Base-by-base conservation (phyloP, 306 rosid genomes). In the Prosopis cineraria region DNA sequence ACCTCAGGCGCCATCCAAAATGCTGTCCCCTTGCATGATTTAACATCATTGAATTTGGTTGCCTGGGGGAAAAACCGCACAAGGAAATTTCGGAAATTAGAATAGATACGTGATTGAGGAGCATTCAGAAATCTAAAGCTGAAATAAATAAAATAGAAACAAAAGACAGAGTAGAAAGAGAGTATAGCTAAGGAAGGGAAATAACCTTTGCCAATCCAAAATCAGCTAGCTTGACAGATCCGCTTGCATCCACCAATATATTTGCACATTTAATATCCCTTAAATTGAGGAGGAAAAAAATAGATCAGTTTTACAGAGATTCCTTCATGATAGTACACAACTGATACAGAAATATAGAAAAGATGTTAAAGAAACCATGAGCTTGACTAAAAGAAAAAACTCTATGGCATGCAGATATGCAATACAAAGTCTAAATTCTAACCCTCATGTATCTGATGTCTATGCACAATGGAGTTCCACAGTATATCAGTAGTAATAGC, bases 1-100 rank as follows among this genome's bases (percentile, higher is more conserved):
- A 94, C 98, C 98, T 94, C 98, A 11, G 98, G 98, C 40, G 98
- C 98, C 98, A 94, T 94, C 98, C 98, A 94, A 82, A 80, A 90
- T 52, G 98, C 90, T 74, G 98, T 94, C 62, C 98, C 98, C 82
- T 89, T 88, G 84, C 90, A 87, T 48, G 98, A 94, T 79, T 84
- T 88, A 55, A 89, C 80, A 72, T 94, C 97, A 62, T 94, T 92
- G 62, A 90, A 45, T 84, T 90, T 88, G 85, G 84, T 82, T 31
- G 92, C 97, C 98, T 94, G 86, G 71, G 29, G 20, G 10, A 50
- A 22, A 50, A 22, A 70, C 17, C 20, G 2, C 77, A 79, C 1
- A 19, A 67, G 31, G 24, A 55, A 82, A 77, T 44, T n/a, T 78
- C 39, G 74, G 81, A 56, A 63, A 79, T 64, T 16, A 17, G 68